A percentile compares a stretch with the other conserved stretches of the same genome.
Evolutionary conservation across 2,329 filamentous ascomycete species (phyloP).

Genomic region (Chaetomiaceae sp.): DNA sequence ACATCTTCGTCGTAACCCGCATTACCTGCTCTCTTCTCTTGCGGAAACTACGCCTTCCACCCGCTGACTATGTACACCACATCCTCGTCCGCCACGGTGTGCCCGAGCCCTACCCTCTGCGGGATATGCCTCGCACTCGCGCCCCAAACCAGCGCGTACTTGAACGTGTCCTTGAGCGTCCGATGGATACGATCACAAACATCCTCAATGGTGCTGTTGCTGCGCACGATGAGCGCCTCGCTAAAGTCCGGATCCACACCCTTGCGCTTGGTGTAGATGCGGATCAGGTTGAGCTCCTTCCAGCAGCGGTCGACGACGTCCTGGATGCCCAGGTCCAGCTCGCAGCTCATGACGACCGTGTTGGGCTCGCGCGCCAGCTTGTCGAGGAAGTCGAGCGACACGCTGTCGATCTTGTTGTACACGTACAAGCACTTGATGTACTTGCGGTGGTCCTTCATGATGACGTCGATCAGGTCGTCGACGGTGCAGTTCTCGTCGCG

Average conservation of each 20-base stretch:
- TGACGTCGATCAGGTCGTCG: slow-evolving; percentile 97
- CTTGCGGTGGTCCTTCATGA: slow-evolving; percentile 98
- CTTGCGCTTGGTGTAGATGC: slow-evolving; percentile 96
- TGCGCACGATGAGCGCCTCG: slow-evolving; percentile 89
- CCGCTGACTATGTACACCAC: slow-evolving; percentile 64
- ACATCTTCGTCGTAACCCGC: not conserved
- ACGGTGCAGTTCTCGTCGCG: slow-evolving; percentile 94
- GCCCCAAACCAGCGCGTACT: slow-evolving; percentile 97
- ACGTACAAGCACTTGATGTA: slow-evolving; percentile 96
- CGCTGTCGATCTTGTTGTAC: slow-evolving; percentile 98
- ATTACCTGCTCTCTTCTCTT: slow-evolving; percentile 17
- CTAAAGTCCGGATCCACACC: slow-evolving; percentile 82
- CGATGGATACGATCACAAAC: slow-evolving; percentile 95
- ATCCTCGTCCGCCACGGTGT: slow-evolving; percentile 69
- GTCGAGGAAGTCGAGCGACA: slow-evolving; percentile 90
- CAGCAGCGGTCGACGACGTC: slow-evolving; percentile 95
- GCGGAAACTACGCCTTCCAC: slow-evolving; percentile 50
- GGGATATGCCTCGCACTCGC: slow-evolving; percentile 92
- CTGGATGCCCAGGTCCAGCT: slow-evolving; percentile 85
- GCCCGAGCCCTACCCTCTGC: slow-evolving; percentile 82
- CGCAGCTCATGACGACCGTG: slow-evolving; percentile 96
- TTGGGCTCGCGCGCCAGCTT: slow-evolving; percentile 86
- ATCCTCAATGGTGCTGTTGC: slow-evolving; percentile 86
- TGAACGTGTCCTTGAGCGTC: slow-evolving; percentile 95
- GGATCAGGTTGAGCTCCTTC: slow-evolving; percentile 84